Percentiles rank a stretch among this genome's conserved stretches.
Conservation (phyloP, 2,329 filamentous ascomycete species). For the Pseudogymnoascus sp. region DNA sequence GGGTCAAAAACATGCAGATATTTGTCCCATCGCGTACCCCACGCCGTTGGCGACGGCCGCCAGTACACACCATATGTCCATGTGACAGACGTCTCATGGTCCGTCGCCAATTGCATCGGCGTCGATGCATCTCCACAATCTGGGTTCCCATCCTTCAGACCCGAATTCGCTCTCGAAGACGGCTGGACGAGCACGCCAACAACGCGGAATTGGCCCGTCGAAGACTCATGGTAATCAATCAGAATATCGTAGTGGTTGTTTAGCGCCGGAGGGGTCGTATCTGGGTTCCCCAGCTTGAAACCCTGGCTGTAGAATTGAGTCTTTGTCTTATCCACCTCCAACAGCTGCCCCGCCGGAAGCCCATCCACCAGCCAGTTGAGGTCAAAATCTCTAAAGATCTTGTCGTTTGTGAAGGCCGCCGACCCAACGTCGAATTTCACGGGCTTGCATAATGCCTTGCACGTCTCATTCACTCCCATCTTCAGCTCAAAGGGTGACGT, state of each 20-base stretch:
- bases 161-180: slow-evolving; percentile 56
- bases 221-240: slow-evolving; percentile 83
- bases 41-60: slow-evolving; percentile 74
- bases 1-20: slow-evolving; percentile 96
- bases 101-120: slow-evolving; percentile 57
- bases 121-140: slow-evolving; percentile 53
- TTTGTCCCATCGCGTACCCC: slow-evolving; percentile 98
- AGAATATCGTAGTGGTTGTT: slow-evolving; percentile 96
- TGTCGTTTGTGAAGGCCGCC: slow-evolving; percentile 71
- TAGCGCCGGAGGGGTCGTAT: slow-evolving; percentile 51
- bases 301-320: slow-evolving; percentile 85
- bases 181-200: slow-evolving; percentile 89
- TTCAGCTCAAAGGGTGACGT: slow-evolving; percentile 88
- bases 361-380: slow-evolving; percentile 96
- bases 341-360: slow-evolving; percentile 78
- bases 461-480: slow-evolving; percentile 82
- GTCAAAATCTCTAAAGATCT: slow-evolving; percentile 80
- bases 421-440: slow-evolving; percentile 58
- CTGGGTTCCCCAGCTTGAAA: slow-evolving; percentile 67
- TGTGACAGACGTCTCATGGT: slow-evolving; percentile 57
- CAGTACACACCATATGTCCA: slow-evolving; percentile 94
- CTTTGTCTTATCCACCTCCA: slow-evolving; percentile 66
- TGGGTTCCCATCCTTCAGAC: slow-evolving; percentile 41
- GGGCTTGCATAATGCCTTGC: slow-evolving; percentile 68
- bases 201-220: slow-evolving; percentile 66